Evolutionary conservation across 345 rosid species (phyloP).

Genomic region (Combretum micranthum): DNA sequence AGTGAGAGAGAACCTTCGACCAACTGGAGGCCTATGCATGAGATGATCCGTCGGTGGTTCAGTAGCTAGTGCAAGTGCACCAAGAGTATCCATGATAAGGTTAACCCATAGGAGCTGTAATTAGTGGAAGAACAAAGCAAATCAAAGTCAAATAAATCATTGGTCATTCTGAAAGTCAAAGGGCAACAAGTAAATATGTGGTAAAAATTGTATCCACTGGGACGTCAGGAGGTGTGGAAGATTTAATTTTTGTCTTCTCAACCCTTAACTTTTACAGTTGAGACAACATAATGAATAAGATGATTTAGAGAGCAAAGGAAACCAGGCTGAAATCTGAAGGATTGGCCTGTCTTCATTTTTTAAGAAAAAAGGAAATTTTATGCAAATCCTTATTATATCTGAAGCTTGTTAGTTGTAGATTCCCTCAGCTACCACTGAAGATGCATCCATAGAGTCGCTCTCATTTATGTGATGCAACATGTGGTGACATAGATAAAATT

Average conservation of each 20-base stretch:
- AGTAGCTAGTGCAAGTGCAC: constrained; percentile 47
- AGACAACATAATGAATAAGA: too few species aligned
- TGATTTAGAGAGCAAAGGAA: too few species aligned
- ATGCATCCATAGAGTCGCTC: background rate
- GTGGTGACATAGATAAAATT: constrained; percentile 1
- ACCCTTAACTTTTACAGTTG: too few species aligned
- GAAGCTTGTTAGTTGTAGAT: too few species aligned
- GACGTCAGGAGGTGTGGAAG: too few species aligned
- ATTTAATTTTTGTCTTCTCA: too few species aligned
- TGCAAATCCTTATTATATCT: too few species aligned
- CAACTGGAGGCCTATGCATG: constrained; percentile 42
- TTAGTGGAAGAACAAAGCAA: constrained; percentile 13
- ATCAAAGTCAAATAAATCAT: background rate
- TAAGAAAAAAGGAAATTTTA: too few species aligned
- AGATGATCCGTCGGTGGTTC: constrained; percentile 48
- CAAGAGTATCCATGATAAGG: constrained; percentile 53
- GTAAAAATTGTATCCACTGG: background rate
- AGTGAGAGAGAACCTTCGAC: constrained; percentile 38
- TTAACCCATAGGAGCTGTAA: constrained; percentile 52
- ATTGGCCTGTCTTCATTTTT: too few species aligned
- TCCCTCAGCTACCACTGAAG: too few species aligned
- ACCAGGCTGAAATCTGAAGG: too few species aligned
- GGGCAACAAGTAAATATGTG: background rate
- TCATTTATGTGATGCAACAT: constrained; percentile 3
- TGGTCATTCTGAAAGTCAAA: background rate